phyloP scores from a whole-genome alignment of 1,284 basidiomycete species.

The Ustilago shanxiensis region DNA sequence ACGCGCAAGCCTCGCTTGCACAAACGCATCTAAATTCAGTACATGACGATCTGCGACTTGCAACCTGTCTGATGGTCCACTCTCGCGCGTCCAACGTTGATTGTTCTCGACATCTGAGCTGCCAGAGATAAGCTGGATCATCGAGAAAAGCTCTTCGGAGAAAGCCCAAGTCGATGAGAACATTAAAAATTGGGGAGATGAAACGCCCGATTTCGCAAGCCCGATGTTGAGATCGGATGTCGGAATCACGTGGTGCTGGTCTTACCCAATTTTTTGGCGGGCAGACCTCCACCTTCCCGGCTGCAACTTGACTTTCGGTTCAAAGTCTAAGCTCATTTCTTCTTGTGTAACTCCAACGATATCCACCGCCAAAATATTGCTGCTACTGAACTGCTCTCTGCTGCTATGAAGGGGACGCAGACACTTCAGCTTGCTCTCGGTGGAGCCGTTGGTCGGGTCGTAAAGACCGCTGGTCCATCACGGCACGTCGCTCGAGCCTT shows the following conservation, averaged over 20 bases:
- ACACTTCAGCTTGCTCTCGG: constrained; percentile 18
- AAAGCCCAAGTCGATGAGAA: too few species aligned
- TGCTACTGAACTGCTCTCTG: background rate
- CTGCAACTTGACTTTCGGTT: constrained; percentile 3
- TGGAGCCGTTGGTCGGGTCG: background rate
- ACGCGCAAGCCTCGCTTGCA: constrained; percentile 24
- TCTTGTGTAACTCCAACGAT: background rate
- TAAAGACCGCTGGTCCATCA: constrained; percentile 19
- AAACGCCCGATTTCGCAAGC: background rate
- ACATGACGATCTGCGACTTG: background rate
- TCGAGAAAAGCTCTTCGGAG: too few species aligned
- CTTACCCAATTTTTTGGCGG: constrained; percentile 23
- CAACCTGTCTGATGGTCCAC: background rate
- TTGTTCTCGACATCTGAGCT: too few species aligned
- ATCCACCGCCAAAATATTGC: background rate
- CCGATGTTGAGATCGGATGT: background rate
- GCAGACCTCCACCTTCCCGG: constrained; percentile 26
- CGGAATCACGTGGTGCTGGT: background rate
- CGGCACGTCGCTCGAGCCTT: background rate
- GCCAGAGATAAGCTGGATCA: too few species aligned
- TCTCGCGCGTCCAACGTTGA: too few species aligned
- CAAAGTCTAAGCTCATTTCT: background rate
- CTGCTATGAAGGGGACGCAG: constrained; percentile 20
- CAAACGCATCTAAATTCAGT: background rate
- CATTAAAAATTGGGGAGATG: background rate